phyloP scores from a whole-genome alignment of 2,329 filamentous ascomycete genomes.

The Scedosporium apiospermum region DNA sequence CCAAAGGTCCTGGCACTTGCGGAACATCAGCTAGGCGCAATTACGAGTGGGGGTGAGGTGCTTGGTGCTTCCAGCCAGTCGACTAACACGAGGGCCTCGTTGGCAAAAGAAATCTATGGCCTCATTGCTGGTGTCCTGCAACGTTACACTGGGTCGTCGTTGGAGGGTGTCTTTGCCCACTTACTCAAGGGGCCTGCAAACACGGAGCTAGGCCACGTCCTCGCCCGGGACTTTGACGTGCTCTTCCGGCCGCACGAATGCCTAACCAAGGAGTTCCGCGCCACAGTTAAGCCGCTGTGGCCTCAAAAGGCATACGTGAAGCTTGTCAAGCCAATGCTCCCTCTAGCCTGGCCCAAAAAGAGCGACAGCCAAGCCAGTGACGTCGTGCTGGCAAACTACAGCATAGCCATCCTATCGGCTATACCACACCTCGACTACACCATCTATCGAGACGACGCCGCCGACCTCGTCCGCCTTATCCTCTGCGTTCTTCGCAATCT shows the following conservation, averaged over 20 bases:
- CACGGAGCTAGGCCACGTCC: constrained; percentile 23
- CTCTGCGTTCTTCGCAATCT: constrained; percentile 36
- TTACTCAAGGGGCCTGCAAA: constrained; percentile 25
- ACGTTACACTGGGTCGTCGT: constrained; percentile 25
- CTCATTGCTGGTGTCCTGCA: constrained; percentile 23
- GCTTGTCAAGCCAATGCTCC: constrained; percentile 34
- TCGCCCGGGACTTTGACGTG: constrained; percentile 32
- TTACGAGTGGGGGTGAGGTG: not conserved
- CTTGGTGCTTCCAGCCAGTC: constrained; percentile 1
- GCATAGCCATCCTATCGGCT: constrained; percentile 37
- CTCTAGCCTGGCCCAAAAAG: constrained; percentile 27
- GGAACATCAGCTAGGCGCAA: constrained; percentile 13
- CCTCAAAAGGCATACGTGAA: constrained; percentile 40
- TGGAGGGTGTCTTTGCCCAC: constrained; percentile 22
- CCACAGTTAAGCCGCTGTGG: constrained; percentile 34
- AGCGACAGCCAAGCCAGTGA: constrained; percentile 16
- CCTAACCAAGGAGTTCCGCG: constrained; percentile 30
- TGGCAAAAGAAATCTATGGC: constrained; percentile 14
- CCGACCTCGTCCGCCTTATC: constrained; percentile 36
- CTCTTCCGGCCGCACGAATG: constrained; percentile 29
- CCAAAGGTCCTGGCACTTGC: constrained; percentile 10
- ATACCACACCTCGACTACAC: constrained; percentile 38
- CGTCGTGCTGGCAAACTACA: constrained; percentile 27
- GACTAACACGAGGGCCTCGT: not conserved
- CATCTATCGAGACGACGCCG: constrained; percentile 42